phyloP scores from a whole-genome alignment of 108 stramenopile genomes.

The Hondaea fermentalgiana region DNA sequence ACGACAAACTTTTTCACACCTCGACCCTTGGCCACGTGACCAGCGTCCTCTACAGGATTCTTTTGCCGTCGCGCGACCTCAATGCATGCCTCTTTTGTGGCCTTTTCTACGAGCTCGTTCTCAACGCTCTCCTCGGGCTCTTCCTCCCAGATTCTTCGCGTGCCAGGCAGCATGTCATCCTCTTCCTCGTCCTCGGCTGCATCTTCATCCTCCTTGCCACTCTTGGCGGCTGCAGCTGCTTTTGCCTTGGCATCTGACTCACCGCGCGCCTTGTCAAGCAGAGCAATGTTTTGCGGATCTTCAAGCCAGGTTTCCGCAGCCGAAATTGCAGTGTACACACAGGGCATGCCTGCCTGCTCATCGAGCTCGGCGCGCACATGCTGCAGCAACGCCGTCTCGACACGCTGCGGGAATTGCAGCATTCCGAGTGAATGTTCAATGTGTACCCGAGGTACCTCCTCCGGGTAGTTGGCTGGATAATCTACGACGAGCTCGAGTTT shows the following conservation, averaged over 20 bases:
- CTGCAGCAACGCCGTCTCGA: not conserved
- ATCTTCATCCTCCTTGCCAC: not conserved
- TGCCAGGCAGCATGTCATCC: not conserved
- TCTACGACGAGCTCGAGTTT: not conserved
- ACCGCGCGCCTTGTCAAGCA: not conserved
- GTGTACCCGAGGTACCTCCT: not conserved
- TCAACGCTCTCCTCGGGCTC: not conserved
- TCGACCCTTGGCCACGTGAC: not conserved
- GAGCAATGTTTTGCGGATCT: not conserved
- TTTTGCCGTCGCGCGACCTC: not conserved
- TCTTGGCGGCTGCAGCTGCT: not conserved
- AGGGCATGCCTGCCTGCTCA: not conserved
- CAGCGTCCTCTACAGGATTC: not conserved
- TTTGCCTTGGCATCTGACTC: not conserved
- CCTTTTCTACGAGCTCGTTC: not conserved
- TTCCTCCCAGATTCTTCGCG: not conserved
- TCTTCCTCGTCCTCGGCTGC: not conserved
- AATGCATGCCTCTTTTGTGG: not conserved
- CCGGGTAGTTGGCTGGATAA: not conserved
- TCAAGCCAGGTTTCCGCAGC: slow-evolving; percentile 9
- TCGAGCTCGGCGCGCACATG: not conserved
- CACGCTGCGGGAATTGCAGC: not conserved
- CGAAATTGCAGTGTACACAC: not conserved
- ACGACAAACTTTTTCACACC: not conserved
- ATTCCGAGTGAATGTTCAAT: not conserved